Evolutionary conservation across 768 basidiomycete species (phyloP).

Genomic region (Agaricus blazei): DNA sequence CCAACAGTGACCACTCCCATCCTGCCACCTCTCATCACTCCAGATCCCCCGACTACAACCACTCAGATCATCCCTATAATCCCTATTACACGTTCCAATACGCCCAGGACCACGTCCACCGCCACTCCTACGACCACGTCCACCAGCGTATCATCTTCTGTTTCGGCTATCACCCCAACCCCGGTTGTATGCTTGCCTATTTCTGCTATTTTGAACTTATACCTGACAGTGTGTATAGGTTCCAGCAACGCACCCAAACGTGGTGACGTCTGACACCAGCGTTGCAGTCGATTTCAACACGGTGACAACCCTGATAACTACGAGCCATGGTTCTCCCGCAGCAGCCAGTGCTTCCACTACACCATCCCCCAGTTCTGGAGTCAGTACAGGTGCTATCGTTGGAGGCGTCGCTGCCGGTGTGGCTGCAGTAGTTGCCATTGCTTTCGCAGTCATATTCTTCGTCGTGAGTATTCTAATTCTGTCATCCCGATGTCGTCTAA

Average conservation of each 20-base stretch:
- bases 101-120: not conserved
- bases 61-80: not conserved
- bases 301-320: not conserved
- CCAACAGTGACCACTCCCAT: not conserved
- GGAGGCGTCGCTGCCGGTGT: constrained; percentile 42
- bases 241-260: too few species aligned
- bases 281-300: not conserved
- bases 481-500: not conserved
- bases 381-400: constrained; percentile 26
- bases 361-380: constrained; percentile 5
- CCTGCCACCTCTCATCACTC: not conserved
- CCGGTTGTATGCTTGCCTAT: not conserved
- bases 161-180: not conserved
- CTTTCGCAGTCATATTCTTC: constrained; percentile 40
- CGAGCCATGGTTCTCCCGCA: not conserved
- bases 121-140: not conserved
- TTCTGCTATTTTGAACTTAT: not conserved
- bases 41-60: not conserved
- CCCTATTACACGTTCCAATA: not conserved
- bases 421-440: constrained; percentile 33
- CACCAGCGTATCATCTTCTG: not conserved
- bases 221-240: too few species aligned
- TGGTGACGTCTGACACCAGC: not conserved
- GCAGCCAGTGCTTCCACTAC: not conserved
- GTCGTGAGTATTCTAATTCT: constrained; percentile 29